Evolutionary conservation across 495 filamentous ascomycete species (phyloP), one percentile per base, ranked within the genome.

Genomic region (Talaromyces trachyspermus): DNA sequence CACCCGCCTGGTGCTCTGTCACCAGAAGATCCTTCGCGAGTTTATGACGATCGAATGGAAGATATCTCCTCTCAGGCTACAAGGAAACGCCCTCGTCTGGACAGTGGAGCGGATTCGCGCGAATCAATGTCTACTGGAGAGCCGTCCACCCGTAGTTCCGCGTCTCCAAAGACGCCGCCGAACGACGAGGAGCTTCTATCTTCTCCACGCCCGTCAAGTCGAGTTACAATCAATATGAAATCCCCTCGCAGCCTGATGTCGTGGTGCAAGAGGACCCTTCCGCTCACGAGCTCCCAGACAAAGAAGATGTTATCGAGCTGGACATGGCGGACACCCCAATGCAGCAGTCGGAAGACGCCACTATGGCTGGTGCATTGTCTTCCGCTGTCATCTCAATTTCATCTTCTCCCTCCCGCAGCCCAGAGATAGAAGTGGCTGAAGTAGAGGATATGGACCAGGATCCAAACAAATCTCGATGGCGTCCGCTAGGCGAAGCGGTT

Each of bases 71-170:
- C 71, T 45, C 70, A 75, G 43, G 63, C 65, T 42, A 77, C 72
- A 50, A 72, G 78, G 57, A 83, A 83, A 65, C 76, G 79, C 51
- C 79, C 76, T 40, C 78, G 79, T 56, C 71, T 83, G 46, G 78
- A 83, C 60, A 77, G 69, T 60, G 76, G 75, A 52, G 68, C 64
- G 52, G 61, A 63, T 49, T 58, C 64, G 30, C 64, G 63, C 43
- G 65, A 69, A 61, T 59, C 62, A 12, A 67, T 74, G 63, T 74
- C 71, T 5, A 56, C 62, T 15, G 66, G 69, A 10, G 43, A 49
- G 15, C 25, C 24, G 20, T 19, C 44, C 11, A 36, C 51, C 14
- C 52, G 54, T 19, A 23, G 33, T 14, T 36, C 53, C 12, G 42
- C 56, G 30, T 20, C 40, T 18, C 27, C 46, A 32, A 46, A 23